Evolutionary conservation across 1,284 basidiomycete species (phyloP).

Genomic region (Trichosporon asahii): DNA sequence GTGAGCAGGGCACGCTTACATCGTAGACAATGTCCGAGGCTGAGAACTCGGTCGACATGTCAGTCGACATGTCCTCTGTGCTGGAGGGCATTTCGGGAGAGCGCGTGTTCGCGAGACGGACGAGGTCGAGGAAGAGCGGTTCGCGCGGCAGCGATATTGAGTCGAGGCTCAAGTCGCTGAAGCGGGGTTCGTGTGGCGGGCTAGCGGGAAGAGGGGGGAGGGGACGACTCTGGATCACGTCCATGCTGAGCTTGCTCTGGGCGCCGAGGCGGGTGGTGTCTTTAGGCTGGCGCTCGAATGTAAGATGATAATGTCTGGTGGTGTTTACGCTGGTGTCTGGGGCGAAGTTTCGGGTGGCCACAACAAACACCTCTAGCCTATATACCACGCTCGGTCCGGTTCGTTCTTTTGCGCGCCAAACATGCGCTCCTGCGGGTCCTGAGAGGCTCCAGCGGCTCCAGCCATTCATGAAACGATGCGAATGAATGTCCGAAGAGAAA

Average conservation of each 20-base stretch:
- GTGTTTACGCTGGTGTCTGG: not conserved
- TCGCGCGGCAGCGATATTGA: not conserved
- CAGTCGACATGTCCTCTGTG: not conserved
- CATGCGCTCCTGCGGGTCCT: not conserved
- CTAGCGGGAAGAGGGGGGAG: not conserved
- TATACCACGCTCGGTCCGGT: constrained; percentile 2
- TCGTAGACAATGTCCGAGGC: constrained; percentile 8
- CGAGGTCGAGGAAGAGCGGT: not conserved
- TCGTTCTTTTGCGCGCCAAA: not conserved
- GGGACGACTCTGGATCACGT: constrained; percentile 4
- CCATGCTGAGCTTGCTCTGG: not conserved
- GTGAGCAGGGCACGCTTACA: not conserved
- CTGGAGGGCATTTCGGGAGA: not conserved
- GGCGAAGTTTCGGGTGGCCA: not conserved
- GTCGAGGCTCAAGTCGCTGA: not conserved
- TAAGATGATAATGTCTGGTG: not conserved
- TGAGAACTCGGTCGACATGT: not conserved
- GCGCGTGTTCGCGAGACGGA: not conserved
- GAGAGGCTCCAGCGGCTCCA: too few relatives aligned
- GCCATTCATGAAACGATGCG: constrained; percentile 10
- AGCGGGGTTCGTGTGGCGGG: not conserved
- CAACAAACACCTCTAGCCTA: not conserved
- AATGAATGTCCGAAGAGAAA: not conserved
- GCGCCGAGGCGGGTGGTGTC: not conserved
- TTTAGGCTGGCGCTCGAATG: not conserved